Percentiles rank a stretch among this genome's conserved stretches.
phyloP scores from a whole-genome alignment of 305 asterid genomes.

The Fraxinus ornus region DNA sequence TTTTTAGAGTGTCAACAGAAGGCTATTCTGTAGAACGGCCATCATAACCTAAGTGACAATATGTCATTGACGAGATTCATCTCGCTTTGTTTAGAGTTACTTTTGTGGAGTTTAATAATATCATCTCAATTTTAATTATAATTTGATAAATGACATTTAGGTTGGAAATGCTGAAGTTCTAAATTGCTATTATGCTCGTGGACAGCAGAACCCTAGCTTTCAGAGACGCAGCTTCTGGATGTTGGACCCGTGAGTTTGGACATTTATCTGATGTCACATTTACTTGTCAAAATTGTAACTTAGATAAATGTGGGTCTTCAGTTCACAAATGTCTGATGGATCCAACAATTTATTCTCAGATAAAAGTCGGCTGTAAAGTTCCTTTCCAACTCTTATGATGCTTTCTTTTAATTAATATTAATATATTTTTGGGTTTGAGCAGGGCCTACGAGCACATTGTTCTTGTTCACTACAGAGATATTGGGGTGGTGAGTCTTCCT shows the following conservation, averaged over 20 bases:
- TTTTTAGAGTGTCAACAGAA: no score
- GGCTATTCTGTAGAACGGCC: neutral
- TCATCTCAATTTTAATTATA: neutral
- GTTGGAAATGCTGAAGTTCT: conserved; percentile 90
- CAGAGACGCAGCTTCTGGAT: conserved; percentile 99
- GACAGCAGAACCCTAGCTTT: conserved; percentile 73
- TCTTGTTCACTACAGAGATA: conserved; percentile 97
- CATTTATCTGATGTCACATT: conserved; percentile 22
- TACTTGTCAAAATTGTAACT: conserved; percentile 5
- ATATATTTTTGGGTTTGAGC: conserved; percentile 34
- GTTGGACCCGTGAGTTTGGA: conserved; percentile 75
- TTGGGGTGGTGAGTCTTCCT: conserved; percentile 59
- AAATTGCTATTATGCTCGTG: conserved; percentile 94
- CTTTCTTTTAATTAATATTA: neutral
- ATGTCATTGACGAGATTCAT: neutral
- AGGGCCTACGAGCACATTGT: conserved; percentile 94
- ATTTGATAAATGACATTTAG: conserved; percentile 40
- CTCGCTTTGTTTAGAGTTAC: conserved; percentile 3
- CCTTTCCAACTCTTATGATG: conserved; percentile 11
- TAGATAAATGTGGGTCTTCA: neutral
- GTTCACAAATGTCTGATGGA: neutral
- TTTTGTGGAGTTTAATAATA: conserved; percentile 17
- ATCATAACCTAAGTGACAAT: neutral
- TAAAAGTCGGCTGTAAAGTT: conserved; percentile 8
- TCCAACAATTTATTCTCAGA: conserved; percentile 11